Percentiles rank a stretch among this genome's conserved stretches.
phyloP scores from a whole-genome alignment of 1,139 yeast species.

The Saccharomyces hybrid region DNA sequence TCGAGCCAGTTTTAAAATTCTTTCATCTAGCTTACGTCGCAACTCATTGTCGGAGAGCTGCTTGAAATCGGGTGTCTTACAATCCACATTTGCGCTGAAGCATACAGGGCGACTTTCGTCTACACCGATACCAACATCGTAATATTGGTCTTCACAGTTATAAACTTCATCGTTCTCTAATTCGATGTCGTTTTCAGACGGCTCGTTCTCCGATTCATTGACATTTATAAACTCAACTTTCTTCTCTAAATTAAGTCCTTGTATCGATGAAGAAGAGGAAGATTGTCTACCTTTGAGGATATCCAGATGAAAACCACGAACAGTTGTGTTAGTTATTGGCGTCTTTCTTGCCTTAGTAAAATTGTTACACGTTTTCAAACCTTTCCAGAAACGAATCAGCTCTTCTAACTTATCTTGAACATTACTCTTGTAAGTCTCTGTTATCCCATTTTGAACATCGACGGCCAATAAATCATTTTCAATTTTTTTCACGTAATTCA shows the following conservation, averaged over 20 bases:
- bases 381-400: neutral
- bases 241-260: constrained; percentile 10
- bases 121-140: neutral
- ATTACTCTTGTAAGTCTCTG: neutral
- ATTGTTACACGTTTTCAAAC: neutral
- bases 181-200: constrained; percentile 9
- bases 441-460: neutral
- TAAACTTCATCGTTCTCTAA: constrained; percentile 7
- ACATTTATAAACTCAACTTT: constrained; percentile 16
- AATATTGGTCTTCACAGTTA: constrained; percentile 2
- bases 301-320: constrained; percentile 10
- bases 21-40: constrained; percentile 22
- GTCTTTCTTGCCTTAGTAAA: neutral
- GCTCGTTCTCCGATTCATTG: constrained; percentile 7
- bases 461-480: neutral
- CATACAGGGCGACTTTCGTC: neutral
- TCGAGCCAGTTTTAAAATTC: constrained; percentile 23
- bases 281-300: constrained; percentile 3
- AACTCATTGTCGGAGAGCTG: constrained; percentile 28
- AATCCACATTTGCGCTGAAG: neutral
- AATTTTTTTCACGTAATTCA: neutral
- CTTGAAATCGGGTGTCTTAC: constrained; percentile 7
- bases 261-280: neutral
- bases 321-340: neutral
- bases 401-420: neutral